phyloP scores from a whole-genome alignment of 306 rosid species.

The Ziziphus jujuba region DNA sequence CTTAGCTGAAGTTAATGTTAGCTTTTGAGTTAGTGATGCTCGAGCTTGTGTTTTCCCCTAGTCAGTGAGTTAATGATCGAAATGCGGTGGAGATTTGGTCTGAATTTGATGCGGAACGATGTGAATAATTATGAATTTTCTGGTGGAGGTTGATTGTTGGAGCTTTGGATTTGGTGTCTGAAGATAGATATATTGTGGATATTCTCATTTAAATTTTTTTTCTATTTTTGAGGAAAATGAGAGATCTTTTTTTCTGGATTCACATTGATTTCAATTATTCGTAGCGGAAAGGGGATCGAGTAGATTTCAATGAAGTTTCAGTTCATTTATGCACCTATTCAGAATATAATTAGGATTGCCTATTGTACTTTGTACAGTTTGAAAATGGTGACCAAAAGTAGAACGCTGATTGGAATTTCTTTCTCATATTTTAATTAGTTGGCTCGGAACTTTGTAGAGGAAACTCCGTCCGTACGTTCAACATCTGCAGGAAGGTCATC shows the following conservation, averaged over 20 bases:
- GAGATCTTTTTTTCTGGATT: conserved; percentile 7
- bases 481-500: conserved; percentile 54
- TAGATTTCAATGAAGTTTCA: neutral
- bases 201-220: neutral
- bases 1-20: neutral
- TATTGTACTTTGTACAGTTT: neutral
- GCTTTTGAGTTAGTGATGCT: neutral
- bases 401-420: conserved; percentile 28
- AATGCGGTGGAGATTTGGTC: conserved; percentile 2
- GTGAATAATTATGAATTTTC: neutral
- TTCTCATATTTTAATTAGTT: conserved; percentile 44
- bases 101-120: conserved; percentile 10
- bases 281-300: neutral
- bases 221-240: neutral
- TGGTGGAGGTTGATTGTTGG: neutral
- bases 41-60: neutral
- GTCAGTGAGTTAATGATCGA: neutral
- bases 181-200: neutral
- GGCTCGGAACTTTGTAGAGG: conserved; percentile 53
- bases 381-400: conserved; percentile 1
- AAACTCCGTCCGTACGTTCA: conserved; percentile 41
- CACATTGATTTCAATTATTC: neutral
- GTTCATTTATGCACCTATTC: neutral
- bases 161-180: neutral
- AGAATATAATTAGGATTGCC: neutral